phyloP scores from a whole-genome alignment of 2,329 filamentous ascomycete genomes.

The Paecilomyces niveus region DNA sequence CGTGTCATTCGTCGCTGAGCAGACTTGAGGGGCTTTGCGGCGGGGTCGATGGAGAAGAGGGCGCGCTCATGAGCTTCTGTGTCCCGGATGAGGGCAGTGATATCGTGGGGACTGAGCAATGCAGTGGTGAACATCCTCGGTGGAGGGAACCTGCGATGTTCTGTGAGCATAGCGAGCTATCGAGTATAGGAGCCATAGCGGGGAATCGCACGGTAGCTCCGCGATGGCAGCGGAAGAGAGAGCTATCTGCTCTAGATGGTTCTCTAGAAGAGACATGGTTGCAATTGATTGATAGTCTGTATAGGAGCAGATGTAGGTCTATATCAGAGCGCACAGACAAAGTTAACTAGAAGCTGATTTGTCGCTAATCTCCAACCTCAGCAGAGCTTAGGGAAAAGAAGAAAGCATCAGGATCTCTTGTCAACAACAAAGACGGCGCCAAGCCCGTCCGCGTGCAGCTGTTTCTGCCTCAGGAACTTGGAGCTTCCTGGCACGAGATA shows the following conservation, averaged over 20 bases:
- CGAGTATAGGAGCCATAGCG: not conserved
- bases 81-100: constrained; percentile 88
- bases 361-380: not conserved
- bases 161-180: not conserved
- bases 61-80: constrained; percentile 92
- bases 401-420: not conserved
- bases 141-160: constrained; percentile 62
- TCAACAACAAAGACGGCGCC: not conserved
- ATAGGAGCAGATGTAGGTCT: not conserved
- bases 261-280: constrained; percentile 61
- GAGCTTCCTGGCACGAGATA: not conserved
- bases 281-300: constrained; percentile 1
- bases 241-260: constrained; percentile 69
- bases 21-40: constrained; percentile 44
- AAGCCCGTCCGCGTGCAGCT: not conserved
- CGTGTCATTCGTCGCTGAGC: constrained; percentile 41
- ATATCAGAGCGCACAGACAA: not conserved
- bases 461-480: not conserved
- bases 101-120: constrained; percentile 79
- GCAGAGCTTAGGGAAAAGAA: not conserved
- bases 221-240: constrained; percentile 71
- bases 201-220: constrained; percentile 57
- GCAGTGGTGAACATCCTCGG: constrained; percentile 97
- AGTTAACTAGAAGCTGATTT: not conserved
- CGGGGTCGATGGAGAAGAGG: constrained; percentile 82